Percentiles rank a stretch among this genome's conserved stretches.
Evolutionary conservation across 495 filamentous ascomycete genomes (phyloP).

Genomic region (Neurospora tetrasperma): DNA sequence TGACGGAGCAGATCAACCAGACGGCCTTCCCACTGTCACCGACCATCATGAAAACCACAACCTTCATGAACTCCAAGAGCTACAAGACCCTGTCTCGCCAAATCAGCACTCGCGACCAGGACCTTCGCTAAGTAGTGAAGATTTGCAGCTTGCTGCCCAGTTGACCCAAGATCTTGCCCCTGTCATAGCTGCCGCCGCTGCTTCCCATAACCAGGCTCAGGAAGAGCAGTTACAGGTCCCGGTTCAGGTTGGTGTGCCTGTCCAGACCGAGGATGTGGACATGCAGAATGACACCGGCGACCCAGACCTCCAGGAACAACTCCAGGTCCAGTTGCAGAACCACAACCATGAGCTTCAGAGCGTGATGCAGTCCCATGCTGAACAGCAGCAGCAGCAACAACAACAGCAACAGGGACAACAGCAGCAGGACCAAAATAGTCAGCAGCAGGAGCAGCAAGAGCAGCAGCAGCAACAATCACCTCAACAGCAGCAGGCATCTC

Average conservation of each 20-base stretch:
- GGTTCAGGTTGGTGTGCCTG: constrained; percentile 6
- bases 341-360: constrained; percentile 16
- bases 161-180: constrained; percentile 36
- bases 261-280: constrained; percentile 2
- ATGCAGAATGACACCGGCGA: constrained; percentile 9
- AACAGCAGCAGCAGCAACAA: constrained; percentile 3
- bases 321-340: constrained; percentile 24
- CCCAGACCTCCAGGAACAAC: constrained; percentile 21
- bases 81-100: constrained; percentile 19
- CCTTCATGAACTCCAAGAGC: constrained; percentile 19
- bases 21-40: constrained; percentile 8
- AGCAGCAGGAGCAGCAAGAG: constrained; percentile 17
- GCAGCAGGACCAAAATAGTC: constrained; percentile 7
- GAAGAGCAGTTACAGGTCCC: constrained; percentile 9
- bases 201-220: constrained; percentile 15
- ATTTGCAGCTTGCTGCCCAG: constrained; percentile 43
- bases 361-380: constrained; percentile 15
- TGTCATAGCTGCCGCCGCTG: constrained; percentile 16
- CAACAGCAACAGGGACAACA: constrained; percentile 4
- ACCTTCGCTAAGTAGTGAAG: constrained; percentile 29
- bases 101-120: constrained; percentile 19
- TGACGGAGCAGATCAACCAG: constrained; percentile 5
- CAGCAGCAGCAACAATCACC: constrained; percentile 6
- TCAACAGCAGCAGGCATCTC: constrained; percentile 2
- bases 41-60: constrained; percentile 16